Evolutionary conservation across 208 protist species (phyloP), one percentile per base, ranked within the genome.

Genomic region (Trypanosoma cruzi): DNA sequence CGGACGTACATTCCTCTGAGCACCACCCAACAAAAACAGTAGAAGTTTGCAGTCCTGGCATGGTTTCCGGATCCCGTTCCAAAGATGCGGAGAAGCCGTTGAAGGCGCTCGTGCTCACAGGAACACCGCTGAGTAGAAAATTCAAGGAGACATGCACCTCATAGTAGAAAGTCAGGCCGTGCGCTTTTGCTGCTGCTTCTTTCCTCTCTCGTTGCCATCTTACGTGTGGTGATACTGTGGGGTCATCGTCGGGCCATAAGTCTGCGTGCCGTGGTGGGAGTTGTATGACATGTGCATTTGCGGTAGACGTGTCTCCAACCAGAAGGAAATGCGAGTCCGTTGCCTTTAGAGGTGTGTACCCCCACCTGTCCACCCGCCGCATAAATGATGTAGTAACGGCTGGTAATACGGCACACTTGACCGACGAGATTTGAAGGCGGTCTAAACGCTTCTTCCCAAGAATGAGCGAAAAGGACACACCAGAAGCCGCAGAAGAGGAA

Each of bases 131-230:
- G 14, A 77, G 37, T 5, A 95, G 70, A 60, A 85, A 92, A 14
- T 74, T 75, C 4, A 92, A 42, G 10, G 89, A 89, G 22, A 95
- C 68, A 54, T 91, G 82, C 4, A 71, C 76, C 59, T 95, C 89
- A 66, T 85, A 95, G 73, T 95, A 95, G 44, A 86, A 81, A 55
- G 52, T 22, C 50, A 58, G 63, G 29, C 55, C 40, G 6, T 62
- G 14, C 31, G 3, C 6, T 29, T 46, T 20, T 37, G 53, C 32
- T 54, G n/a, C 2, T 1, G 13, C 22, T 24, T 66, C 10, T 16
- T 37, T 67, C 32, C 50, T 44, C 32, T 63, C 48, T 28, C 71
- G 42, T 50, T 64, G 34, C 14, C 34, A 46, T 37, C 55, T 46
- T 8, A 52, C 22, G 53, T 54, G 29, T n/a, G 20, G 11, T 67